phyloP scores from a whole-genome alignment of 1,284 basidiomycete genomes.

The Leucoagaricus sp. region DNA sequence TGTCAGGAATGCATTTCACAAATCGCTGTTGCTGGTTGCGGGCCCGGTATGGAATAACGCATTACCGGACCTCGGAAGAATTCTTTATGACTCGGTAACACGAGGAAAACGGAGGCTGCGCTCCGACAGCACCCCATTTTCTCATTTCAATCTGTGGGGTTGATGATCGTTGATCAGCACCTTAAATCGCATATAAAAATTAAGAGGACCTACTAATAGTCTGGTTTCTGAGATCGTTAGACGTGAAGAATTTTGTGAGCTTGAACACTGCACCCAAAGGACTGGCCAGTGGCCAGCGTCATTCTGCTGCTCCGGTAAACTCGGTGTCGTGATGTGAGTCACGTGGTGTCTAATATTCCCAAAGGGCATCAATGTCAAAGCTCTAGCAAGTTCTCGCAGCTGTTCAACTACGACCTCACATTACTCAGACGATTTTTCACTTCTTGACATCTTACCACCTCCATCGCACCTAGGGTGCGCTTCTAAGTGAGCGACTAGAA shows the following conservation, averaged over 20 bases:
- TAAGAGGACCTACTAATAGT: no score
- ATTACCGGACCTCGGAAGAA: no score
- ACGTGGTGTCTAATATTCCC: background rate
- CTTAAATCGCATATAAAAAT: no score
- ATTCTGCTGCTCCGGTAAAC: background rate
- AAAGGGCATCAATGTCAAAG: background rate
- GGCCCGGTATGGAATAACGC: no score
- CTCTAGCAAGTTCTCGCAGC: slow-evolving; percentile 14
- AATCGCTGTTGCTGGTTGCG: background rate
- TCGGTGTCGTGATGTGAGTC: background rate
- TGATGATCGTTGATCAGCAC: background rate
- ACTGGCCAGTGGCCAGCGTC: no score
- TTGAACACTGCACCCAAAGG: no score
- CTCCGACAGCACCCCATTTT: no score
- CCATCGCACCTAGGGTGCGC: background rate
- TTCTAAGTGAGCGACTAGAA: background rate
- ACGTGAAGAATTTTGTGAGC: no score
- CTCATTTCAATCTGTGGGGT: no score
- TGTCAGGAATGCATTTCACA: background rate
- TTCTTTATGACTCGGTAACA: no score
- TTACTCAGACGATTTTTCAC: background rate
- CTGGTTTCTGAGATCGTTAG: no score
- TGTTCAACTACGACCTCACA: background rate
- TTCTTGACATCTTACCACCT: slow-evolving; percentile 1
- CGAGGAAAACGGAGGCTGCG: background rate